phyloP scores from a whole-genome alignment of 1,284 basidiomycete genomes.

The Tranzscheliella williamsii region DNA sequence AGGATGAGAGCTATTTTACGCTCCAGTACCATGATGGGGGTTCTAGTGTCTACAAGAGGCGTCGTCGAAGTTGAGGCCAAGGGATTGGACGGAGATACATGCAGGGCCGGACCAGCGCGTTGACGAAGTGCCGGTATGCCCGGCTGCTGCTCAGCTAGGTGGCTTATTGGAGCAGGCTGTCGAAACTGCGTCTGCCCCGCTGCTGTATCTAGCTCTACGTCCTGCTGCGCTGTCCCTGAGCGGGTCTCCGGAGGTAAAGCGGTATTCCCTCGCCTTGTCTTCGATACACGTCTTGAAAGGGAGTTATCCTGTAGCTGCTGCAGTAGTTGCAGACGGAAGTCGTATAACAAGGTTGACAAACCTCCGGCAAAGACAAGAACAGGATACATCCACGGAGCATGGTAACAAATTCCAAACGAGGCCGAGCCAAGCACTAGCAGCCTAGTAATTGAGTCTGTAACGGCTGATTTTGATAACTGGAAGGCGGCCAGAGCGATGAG shows the following conservation, averaged over 20 bases:
- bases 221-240: slow-evolving; percentile 3
- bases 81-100: neutral
- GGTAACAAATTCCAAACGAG: slow-evolving; percentile 66
- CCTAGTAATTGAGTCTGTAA: slow-evolving; percentile 66
- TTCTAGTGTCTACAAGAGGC: neutral
- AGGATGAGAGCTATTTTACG: slow-evolving; percentile 33
- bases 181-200: neutral
- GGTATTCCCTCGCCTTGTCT: too few relatives aligned
- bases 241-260: too few relatives aligned
- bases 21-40: slow-evolving; percentile 36
- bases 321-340: slow-evolving; percentile 43
- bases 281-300: neutral
- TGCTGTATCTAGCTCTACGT: slow-evolving; percentile 33
- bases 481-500: slow-evolving; percentile 68
- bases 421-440: slow-evolving; percentile 65
- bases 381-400: slow-evolving; percentile 62
- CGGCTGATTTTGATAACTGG: slow-evolving; percentile 65
- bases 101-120: neutral
- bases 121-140: neutral
- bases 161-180: neutral
- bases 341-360: slow-evolving; percentile 55
- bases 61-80: neutral
- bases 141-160: neutral
- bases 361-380: slow-evolving; percentile 61
- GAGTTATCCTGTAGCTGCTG: neutral